Conservation (phyloP, 2,329 filamentous ascomycete species). For the Claviceps quebecensis region DNA sequence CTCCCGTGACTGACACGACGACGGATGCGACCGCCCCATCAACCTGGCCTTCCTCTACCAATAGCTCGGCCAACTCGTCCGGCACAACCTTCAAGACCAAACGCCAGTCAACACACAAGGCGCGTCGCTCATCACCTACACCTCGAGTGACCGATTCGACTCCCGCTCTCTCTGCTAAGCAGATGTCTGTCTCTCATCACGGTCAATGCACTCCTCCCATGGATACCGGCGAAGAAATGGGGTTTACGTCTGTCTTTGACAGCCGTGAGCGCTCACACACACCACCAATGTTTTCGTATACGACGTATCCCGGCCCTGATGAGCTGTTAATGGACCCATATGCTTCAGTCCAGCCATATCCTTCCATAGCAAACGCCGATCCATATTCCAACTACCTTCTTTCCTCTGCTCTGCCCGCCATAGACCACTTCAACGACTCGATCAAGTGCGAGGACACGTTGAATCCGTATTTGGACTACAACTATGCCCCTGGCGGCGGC, state of each 20-base stretch:
- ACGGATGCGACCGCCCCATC: not conserved
- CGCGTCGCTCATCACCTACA: conserved; percentile 14
- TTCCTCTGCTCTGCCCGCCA: conserved; percentile 48
- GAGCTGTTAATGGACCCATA: conserved; percentile 48
- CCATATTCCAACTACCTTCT: conserved; percentile 45
- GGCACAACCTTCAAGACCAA: conserved; percentile 25
- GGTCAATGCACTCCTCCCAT: conserved; percentile 49
- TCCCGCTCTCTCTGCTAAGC: conserved; percentile 18
- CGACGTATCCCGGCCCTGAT: conserved; percentile 53
- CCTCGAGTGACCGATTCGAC: not conserved
- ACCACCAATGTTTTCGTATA: conserved; percentile 54
- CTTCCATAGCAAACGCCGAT: conserved; percentile 35
- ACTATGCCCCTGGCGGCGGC: conserved; percentile 50
- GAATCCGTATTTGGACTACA: conserved; percentile 54
- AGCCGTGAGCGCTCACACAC: conserved; percentile 57
- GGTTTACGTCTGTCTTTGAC: conserved; percentile 45
- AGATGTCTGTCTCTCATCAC: conserved; percentile 24
- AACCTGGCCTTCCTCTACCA: not conserved
- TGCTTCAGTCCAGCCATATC: conserved; percentile 37
- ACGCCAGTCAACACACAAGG: conserved; percentile 15
- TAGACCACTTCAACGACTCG: conserved; percentile 47
- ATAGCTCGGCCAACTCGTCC: not conserved
- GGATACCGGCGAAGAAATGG: conserved; percentile 47
- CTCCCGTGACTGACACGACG: conserved; percentile 8
- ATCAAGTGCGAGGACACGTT: conserved; percentile 44